Base-by-base conservation (phyloP, 2,329 filamentous ascomycete genomes). In the Venturia nashicola region DNA sequence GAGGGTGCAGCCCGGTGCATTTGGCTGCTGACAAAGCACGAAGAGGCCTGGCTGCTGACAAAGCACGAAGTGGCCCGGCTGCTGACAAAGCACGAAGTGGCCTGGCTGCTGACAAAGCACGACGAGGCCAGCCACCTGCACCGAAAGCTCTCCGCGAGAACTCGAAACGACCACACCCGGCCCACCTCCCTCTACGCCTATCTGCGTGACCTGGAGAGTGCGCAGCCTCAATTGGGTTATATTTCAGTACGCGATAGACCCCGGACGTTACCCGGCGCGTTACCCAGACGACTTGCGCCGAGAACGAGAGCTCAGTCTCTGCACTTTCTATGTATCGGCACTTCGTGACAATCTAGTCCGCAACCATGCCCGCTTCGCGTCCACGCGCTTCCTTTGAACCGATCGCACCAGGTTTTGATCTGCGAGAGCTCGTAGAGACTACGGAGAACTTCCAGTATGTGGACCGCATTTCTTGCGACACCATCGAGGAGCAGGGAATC, bases 381-480 rank as follows among this genome's bases (percentile, higher is more conserved):
- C 90, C 90, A 0, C 87, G 91, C 71, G 91, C 91, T 18, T 90
- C 91, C 61, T 97, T 97, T 74, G 91, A 96, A 74, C 92, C 93
- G 1, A 89, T 97, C 59, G 84, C 91, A 0, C 92, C 92, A 0
- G 85, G 93, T 71, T 84, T 97, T 65, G 88, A 97, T 72, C 79
- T 97, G 18, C 78, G 84, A 46, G 77, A 78, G 0, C 80, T 97
- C 1, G 90, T 97, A 18, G 87, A 94, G 65, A 82, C 82, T 9
- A 89, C 88, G 0, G 81, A 86, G 2, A 96, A 96, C 71, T 96
- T 99, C 71, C 86, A 91, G 74, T 94, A 89, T 83, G 92, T 89
- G 8, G 84, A 88, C 61, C 86, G 91, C 60, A 88, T 97, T 43
- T 87, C 88, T 5, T 88, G 85, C 67, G 82, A 89, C 40, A 88